phyloP scores from a whole-genome alignment of 352 stramenopile species.

The Phytopythium aichiense region DNA sequence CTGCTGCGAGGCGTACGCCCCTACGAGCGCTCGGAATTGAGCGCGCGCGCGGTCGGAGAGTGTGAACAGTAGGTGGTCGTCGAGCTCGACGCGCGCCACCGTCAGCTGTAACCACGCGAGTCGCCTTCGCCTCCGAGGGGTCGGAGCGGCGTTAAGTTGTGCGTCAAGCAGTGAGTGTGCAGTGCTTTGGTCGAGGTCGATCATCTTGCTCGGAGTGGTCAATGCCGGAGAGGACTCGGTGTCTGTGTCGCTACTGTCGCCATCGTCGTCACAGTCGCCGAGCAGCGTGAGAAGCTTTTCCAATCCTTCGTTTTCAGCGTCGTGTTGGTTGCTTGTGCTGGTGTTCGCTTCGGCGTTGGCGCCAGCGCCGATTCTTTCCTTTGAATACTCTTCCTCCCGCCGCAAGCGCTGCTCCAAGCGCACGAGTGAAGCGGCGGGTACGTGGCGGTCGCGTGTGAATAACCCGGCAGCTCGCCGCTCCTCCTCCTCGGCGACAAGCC shows the following conservation, averaged over 20 bases:
- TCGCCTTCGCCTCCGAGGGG: neutral
- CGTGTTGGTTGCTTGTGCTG: neutral
- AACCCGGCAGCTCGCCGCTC: neutral
- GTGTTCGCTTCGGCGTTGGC: neutral
- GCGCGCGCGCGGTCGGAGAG: conserved; percentile 59
- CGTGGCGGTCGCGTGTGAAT: neutral
- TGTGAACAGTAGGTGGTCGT: conserved; percentile 71
- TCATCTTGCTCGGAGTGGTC: neutral
- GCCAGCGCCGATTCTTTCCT: neutral
- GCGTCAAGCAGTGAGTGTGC: neutral
- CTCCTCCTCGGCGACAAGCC: neutral
- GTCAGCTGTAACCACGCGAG: conserved; percentile 37
- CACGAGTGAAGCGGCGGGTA: neutral
- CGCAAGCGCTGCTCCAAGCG: conserved; percentile 5
- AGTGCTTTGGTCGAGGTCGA: neutral
- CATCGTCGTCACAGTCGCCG: neutral
- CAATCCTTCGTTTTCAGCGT: neutral
- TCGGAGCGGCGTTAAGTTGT: neutral
- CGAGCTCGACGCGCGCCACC: conserved; percentile 56
- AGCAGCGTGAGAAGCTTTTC: neutral
- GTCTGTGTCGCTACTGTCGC: neutral
- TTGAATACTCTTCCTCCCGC: neutral
- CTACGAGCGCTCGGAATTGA: conserved; percentile 54
- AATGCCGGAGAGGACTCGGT: neutral
- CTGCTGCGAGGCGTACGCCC: conserved; percentile 48